Base-by-base conservation (phyloP, 2,329 filamentous ascomycete genomes). In the Colletotrichum liaoningense region DNA sequence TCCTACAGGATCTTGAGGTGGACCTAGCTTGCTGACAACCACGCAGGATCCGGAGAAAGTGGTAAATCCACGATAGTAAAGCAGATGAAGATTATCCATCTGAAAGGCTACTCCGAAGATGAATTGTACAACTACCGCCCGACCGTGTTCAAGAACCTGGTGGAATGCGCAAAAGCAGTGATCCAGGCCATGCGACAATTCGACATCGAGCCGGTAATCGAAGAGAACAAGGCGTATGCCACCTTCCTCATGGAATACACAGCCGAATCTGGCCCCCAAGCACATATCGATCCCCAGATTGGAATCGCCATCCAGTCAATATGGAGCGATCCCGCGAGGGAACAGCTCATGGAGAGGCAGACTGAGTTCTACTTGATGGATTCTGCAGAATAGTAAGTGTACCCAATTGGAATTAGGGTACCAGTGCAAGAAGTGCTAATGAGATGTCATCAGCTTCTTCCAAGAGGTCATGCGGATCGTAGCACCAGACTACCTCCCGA, bases 1-100 rank as follows among this genome's bases (percentile, higher is more conserved):
- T 22, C n/a, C 33, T n/a, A 5, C 16, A 9, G 38, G 8, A 22
- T 14, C 22, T n/a, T 16, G 24, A n/a, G 19, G 9, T 14, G 46
- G 49, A 42, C 12, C 5, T 12, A 24, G 26, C 24, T 38, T 24
- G 63, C 74, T 76, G 62, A 75, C 59, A 19, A 52, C 33, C 52
- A 52, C 74, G 77, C 82, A 98, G 97, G 97, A 77, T 98, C 97
- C 77, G 97, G 97, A 77, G 97, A 99, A 87, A 98, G 96, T 84
- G 97, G 97, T 78, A 99, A 99, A 86, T 98, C 97, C 72, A 99
- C 97, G 11, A 98, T 99, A 79, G 97, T 99, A 78, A 99, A 99
- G 85, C 97, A 99, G 88, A 99, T 99, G 97, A 99, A 98, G 86
- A 99, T 99, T 79, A 98, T 99, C 80, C 97, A 99, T 81, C 93